These are phyloP conservation scores for Hydrangea macrophylla DNA, from an alignment of 148 eudicot genomes.

Conservation along the genomic window DNA sequence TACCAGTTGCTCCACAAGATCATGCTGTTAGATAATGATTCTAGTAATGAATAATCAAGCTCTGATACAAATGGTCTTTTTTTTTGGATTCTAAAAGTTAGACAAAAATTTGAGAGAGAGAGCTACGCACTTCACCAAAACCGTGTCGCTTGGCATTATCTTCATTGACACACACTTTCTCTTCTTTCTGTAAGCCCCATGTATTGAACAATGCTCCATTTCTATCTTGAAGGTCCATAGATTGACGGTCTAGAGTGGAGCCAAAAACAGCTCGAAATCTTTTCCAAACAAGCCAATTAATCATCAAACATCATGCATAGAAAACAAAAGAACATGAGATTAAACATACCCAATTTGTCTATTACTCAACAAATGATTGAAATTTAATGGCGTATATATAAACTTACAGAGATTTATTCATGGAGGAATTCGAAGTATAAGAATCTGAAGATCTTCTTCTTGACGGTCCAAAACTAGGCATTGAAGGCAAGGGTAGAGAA, in stretches of 20 bases:
- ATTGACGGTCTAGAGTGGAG: slow-evolving; percentile 17
- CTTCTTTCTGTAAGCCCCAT: slow-evolving; percentile 25
- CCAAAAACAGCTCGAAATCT: slow-evolving; percentile 44
- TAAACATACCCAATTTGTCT: neutral
- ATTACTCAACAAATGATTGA: neutral
- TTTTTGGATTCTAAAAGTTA: neutral
- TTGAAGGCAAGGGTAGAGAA: slow-evolving; percentile 50
- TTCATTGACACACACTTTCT: slow-evolving; percentile 8
- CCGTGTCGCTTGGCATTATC: slow-evolving; percentile 13
- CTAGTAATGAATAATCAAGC: no score
- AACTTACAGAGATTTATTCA: slow-evolving; percentile 41
- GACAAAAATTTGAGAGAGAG: slow-evolving; percentile 6
- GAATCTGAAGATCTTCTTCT: slow-evolving; percentile 33
- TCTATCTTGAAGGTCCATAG: slow-evolving; percentile 24
- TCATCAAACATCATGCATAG: neutral
- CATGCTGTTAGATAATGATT: no score
- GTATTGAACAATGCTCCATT: slow-evolving; percentile 14
- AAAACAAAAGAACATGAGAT: neutral
- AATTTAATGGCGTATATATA: neutral
- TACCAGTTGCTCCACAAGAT: no score
- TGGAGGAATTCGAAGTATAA: slow-evolving; percentile 20
- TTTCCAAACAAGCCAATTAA: neutral
- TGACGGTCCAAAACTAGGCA: slow-evolving; percentile 14
- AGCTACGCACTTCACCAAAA: slow-evolving; percentile 24
- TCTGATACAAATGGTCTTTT: neutral